phyloP scores from a whole-genome alignment of 108 stramenopile species.

The Cafeteria roenbergensis region DNA sequence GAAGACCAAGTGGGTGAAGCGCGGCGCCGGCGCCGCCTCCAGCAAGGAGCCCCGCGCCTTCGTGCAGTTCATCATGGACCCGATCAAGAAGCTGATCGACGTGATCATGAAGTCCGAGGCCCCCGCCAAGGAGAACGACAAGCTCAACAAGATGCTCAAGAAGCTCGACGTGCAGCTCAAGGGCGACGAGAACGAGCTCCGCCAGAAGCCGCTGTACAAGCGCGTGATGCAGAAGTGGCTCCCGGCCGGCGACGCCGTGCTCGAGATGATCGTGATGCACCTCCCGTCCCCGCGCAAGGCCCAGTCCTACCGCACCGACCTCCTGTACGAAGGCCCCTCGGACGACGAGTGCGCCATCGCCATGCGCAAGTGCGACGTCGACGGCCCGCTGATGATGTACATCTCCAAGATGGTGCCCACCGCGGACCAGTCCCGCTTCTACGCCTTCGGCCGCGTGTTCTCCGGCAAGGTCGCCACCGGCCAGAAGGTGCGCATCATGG shows the following conservation, averaged over 20 bases:
- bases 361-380: conserved; percentile 89
- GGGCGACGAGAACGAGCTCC: conserved; percentile 67
- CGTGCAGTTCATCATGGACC: conserved; percentile 97
- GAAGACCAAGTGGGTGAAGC: conserved; percentile 65
- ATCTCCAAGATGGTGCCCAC: conserved; percentile 99
- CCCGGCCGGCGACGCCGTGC: conserved; percentile 93
- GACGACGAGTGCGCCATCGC: conserved; percentile 90
- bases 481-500: conserved; percentile 97
- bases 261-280: conserved; percentile 99
- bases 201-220: conserved; percentile 93
- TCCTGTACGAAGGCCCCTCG: conserved; percentile 92
- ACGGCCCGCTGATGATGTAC: conserved; percentile 93
- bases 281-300: conserved; percentile 89
- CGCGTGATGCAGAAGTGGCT: conserved; percentile 99
- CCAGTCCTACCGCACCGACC: conserved; percentile 93
- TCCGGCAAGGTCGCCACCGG: conserved; percentile 97
- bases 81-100: conserved; percentile 92
- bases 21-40: conserved; percentile 54
- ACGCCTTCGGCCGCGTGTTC: conserved; percentile 99
- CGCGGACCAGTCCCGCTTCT: conserved; percentile 98
- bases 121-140: too few relatives aligned
- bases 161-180: conserved; percentile 93
- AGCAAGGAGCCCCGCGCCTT: conserved; percentile 88
- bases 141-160: conserved; percentile 98
- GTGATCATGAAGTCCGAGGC: conserved; percentile 94